phyloP scores from a whole-genome alignment of 352 stramenopile species.

The Globisporangium heterothallicum region DNA sequence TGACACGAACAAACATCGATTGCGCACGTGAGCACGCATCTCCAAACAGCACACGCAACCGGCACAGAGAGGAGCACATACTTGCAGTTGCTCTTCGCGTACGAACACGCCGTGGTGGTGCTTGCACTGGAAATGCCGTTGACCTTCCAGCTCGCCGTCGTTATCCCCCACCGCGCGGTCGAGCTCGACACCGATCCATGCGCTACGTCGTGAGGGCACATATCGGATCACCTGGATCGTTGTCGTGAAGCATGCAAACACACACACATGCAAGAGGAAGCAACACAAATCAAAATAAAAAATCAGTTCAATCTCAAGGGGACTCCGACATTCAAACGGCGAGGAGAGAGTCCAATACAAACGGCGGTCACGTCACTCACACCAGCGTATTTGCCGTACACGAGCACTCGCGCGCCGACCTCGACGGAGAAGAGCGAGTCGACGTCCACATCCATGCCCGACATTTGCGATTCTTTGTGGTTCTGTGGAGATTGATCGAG shows the following conservation, averaged over 20 bases:
- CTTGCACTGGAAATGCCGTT: conserved; percentile 80
- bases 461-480: conserved; percentile 1
- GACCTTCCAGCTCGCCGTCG: conserved; percentile 70
- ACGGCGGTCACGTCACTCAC: no score
- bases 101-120: conserved; percentile 82
- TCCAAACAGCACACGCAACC: neutral
- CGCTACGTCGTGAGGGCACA: conserved; percentile 42
- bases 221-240: conserved; percentile 52
- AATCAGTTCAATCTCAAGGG: conserved; percentile 1
- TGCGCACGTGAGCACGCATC: neutral
- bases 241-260: neutral
- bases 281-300: conserved; percentile 11
- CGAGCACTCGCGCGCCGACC: conserved; percentile 49
- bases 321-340: no score
- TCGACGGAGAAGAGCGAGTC: conserved; percentile 25
- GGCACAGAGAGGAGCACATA: conserved; percentile 13
- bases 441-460: conserved; percentile 23
- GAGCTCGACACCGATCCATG: conserved; percentile 83
- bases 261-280: conserved; percentile 3
- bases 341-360: no score
- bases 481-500: neutral
- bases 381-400: conserved; percentile 75
- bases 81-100: conserved; percentile 64
- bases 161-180: conserved; percentile 67
- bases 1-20: neutral